Evolutionary conservation across 805 yeast genomes (phyloP), one percentile per base, ranked within the genome.

Genomic region (Candida khao-thaluensis): DNA sequence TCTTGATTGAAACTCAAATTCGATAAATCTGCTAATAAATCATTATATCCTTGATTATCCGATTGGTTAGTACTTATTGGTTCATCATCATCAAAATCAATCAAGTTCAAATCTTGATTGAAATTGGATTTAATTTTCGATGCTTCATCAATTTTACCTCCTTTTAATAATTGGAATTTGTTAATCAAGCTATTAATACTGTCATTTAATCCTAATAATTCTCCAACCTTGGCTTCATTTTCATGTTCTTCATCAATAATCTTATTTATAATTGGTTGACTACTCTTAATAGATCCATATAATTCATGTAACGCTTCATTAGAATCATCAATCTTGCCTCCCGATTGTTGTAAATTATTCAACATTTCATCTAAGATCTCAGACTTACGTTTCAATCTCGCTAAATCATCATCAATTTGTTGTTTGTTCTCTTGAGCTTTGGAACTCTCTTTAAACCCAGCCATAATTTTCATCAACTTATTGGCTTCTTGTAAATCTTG

Each of bases 401-500:
- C 87, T 38, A 93, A 71, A 55, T 93, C 98, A 47, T 84, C 87
- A 23, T 82, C 81, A 23, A 90, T 83, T 51, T 85, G 79, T 41
- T 85, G 86, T 54, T 79, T 81, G 48, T 88, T 85, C 52, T 82
- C 85, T 39, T 79, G 77, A 14, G 75, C 68, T 32, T 47, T 47
- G 44, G 81, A 78, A 58, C 89, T 96, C 53, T 85, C 88, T 60
- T 85, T 85, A 70, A 88, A 93, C 5, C 99, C 99, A 4, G 98
- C 95, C 96, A 93, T 89, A 50, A 93, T 80, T 60, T 91, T 89
- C 99, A 93, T 93, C 61, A 93, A 74, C 51, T 85, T 87, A 62
- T 93, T 93, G 30, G 99, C 99, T 62, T 93, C 99, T 52, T 83
- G 86, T 56, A 93, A 76, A 64, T 93, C 99, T 47, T 82, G 85